Evolutionary conservation across 2,329 filamentous ascomycete species (phyloP).

Genomic region (Alternaria sp.): DNA sequence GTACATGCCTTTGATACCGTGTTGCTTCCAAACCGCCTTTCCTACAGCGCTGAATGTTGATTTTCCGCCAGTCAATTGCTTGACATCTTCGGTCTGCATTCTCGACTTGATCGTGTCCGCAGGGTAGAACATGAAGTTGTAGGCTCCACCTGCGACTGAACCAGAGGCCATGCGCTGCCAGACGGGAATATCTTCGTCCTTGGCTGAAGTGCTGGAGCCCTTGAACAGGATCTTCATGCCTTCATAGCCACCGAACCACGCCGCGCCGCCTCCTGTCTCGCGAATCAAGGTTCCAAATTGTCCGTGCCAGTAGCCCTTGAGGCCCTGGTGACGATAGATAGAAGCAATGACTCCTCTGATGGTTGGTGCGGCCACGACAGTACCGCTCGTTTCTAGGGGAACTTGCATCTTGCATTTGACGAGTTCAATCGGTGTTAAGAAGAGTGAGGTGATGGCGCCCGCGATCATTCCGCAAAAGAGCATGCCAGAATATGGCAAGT

Average conservation of each 20-base stretch:
- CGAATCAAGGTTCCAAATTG: slow-evolving; percentile 92
- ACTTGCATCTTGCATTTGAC: slow-evolving; percentile 99
- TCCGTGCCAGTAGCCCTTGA: slow-evolving; percentile 92
- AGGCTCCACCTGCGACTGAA: slow-evolving; percentile 86
- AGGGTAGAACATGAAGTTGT: slow-evolving; percentile 97
- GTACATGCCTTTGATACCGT: slow-evolving; percentile 85
- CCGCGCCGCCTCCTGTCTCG: slow-evolving; percentile 89
- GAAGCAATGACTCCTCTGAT: slow-evolving; percentile 76
- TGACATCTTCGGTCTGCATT: slow-evolving; percentile 87
- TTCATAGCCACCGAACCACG: slow-evolving; percentile 77
- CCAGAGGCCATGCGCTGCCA: slow-evolving; percentile 89
- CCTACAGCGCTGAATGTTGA: slow-evolving; percentile 77
- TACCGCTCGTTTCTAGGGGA: slow-evolving; percentile 54
- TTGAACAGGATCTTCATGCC: slow-evolving; percentile 72
- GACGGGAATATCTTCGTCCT: slow-evolving; percentile 69
- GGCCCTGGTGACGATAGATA: slow-evolving; percentile 80
- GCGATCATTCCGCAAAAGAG: slow-evolving; percentile 83
- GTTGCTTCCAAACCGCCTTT: slow-evolving; percentile 76
- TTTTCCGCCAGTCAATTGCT: slow-evolving; percentile 57
- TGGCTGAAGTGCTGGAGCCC: slow-evolving; percentile 49
- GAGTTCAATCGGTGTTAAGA: slow-evolving; percentile 93
- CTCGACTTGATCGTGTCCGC: slow-evolving; percentile 97
- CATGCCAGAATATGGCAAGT: slow-evolving; percentile 76
- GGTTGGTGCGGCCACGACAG: slow-evolving; percentile 59
- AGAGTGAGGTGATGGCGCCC: slow-evolving; percentile 85